Evolutionary conservation across 805 yeast species (phyloP), one percentile per base, ranked within the genome.

Genomic region (Suhomyces faveliae): DNA sequence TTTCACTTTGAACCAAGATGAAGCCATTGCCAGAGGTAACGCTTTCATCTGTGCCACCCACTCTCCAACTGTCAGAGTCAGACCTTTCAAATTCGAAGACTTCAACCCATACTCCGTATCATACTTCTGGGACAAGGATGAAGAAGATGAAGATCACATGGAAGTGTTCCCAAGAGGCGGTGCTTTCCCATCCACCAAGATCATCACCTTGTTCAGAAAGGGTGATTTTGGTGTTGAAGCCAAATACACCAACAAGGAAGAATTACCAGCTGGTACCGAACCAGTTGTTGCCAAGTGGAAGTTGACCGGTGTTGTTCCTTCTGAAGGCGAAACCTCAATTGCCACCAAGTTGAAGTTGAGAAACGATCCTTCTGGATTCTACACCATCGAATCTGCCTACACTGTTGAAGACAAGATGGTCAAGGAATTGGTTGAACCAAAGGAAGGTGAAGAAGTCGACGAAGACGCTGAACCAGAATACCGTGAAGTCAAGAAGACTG

Each of bases 1-100:
- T 35, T 87, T 87, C 78, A 95, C 98, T 60, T 83, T 95, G 74
- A 94, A 94, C 81, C 97, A 91, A 77, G 99, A 94, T 68, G 99
- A 94, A 80, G 97, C 99, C 54, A 87, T 92, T 68, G 98, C 99
- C 48, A 89, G 92, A 73, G 99, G 99, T 78, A 96, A 96, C 62
- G 97, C 99, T 42, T 94, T 94, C 74, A 87, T 94, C 64, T 94
- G 99, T 73, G 99, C 99, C 59, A 88, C 90, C 77, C 98, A 91
- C 80, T 92, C 98, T 29, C 99, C 99, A 73, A 91, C 97, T 56
- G 83, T 94, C 63, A 88, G 99, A 77, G 99, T 94, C 46, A 87
- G 98, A 76, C 97, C 97, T 58, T 94, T 94, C 86, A 92, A 92
- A 76, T 94, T 91, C 68, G 97, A 92, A 77, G 99, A 94, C 71